These are phyloP conservation scores for Aspergillus avenaceus DNA, from an alignment of 495 filamentous ascomycete species.

Conservation along the genomic window DNA sequence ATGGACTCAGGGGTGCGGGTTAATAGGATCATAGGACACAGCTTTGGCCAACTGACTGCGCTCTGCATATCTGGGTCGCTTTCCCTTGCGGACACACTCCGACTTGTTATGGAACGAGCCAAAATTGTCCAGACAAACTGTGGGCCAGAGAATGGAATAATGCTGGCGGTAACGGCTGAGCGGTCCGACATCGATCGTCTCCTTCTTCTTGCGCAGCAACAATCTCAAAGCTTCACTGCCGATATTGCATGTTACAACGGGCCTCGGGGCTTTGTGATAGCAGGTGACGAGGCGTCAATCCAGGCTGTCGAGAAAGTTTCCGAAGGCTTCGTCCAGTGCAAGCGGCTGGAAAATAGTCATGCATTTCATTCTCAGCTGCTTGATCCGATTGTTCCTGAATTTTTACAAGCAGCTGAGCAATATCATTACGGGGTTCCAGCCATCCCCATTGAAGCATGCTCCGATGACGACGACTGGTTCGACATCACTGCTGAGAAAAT, in stretches of 20 bases:
- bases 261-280: constrained; percentile 31
- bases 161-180: constrained; percentile 40
- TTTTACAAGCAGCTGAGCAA: too few species aligned
- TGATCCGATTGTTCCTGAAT: too few species aligned
- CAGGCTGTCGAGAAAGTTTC: too few species aligned
- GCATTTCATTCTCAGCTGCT: too few species aligned
- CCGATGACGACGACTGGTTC: too few species aligned
- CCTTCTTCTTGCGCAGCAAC: background rate
- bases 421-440: too few species aligned
- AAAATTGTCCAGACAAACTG: constrained; percentile 29
- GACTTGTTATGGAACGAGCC: constrained; percentile 37
- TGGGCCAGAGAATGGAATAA: constrained; percentile 39
- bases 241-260: constrained; percentile 47
- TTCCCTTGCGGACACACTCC: constrained; percentile 30
- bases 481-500: too few species aligned
- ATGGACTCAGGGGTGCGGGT: constrained; percentile 43
- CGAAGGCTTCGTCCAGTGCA: too few species aligned
- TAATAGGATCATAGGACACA: constrained; percentile 45
- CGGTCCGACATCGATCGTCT: constrained; percentile 11
- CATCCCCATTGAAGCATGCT: too few species aligned
- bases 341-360: too few species aligned
- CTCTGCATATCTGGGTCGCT: constrained; percentile 37
- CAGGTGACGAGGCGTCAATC: too few species aligned
- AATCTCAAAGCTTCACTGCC: background rate
- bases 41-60: constrained; percentile 51